Base-by-base conservation (phyloP, 2,329 filamentous ascomycete genomes). In the Colletotrichum theobromicola region DNA sequence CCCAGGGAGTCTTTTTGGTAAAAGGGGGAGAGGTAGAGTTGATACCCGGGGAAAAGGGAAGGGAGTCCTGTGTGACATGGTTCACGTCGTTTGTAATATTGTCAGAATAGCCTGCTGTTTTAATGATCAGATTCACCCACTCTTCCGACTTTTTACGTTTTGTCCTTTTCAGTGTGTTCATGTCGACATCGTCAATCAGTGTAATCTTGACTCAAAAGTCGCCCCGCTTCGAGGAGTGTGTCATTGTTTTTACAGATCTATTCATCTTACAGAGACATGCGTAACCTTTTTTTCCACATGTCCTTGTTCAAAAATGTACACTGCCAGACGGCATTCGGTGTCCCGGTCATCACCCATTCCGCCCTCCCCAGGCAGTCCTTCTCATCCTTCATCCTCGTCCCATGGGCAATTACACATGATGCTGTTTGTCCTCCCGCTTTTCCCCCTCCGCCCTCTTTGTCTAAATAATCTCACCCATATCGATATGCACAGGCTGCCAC, bases 381-480 rank as follows among this genome's bases (percentile, higher is more conserved):
- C 58, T 66, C 30, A 35, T 62, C 32, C 37, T 37, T 21, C 42
- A 28, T 24, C 32, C 34, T 37, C 42, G 32, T 46, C 42, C 26
- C 28, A 37, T n/a, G 28, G 67, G 50, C 53, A 72, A 60, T 74
- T 75, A 75, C 60, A 64, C 32, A 35, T 61, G 53, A 74, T 75
- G 60, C 50, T 30, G 61, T 55, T 66, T 61, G 26, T 37, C 53
- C 46, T 53, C 4, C 42, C 46, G 15, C 28, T 16, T 16, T 16
- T 26, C 32, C 34, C 26, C 53, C 16, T 2, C 68, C 9, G 18
- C 26, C 2, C 50, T 42, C 46, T 35, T 26, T 46, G 7, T 79
- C 79, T 83, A 88, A 83, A 94, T 88, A 77, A 95, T 88, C 86
- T 95, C 93, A 69, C 93, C 93, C 76, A 93, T 88, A 82, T 95